Evolutionary conservation across 441 rosid genomes (phyloP), one percentile per base, ranked within the genome.

Genomic region (Syzygium syzygioides): DNA sequence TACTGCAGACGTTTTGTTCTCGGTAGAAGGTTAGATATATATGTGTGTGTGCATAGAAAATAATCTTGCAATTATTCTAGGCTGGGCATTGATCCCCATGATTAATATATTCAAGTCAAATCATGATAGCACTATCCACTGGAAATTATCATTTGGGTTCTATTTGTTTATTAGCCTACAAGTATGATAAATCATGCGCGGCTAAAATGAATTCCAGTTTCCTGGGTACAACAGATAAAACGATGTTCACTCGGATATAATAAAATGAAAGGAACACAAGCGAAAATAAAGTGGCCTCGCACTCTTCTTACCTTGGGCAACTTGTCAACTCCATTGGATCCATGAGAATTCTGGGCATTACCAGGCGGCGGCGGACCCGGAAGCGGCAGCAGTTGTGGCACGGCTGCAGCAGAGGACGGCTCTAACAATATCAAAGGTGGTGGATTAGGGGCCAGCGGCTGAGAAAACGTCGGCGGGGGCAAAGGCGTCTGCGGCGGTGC

Each of bases 291-390:
- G 52, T 87, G 45, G 85, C 53, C 13, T 37, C 25, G 19, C 59
- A 48, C 25, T 50, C 7, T 19, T 89, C 94, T 93, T 26, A 97
- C 99, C 99, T 96, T 95, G 66, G 92, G 89, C 85, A 86, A 87
- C 91, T 92, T 93, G 83, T 95, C 98, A 86, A 93, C 89, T 55
- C 98, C 98, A 88, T 94, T 95, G 64, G 99, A 96, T 68, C 95
- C 98, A 90, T 92, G 93, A 57, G 98, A 95, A 86, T 94, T 93
- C 88, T 94, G 98, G 54, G 92, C 91, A 71, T 90, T 90, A 66
- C 85, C 90, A 50, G 64, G 86, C 10, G 87, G 88, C 25, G 89
- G 92, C 41, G 87, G 88, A 10, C 86, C 87, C 3, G 89, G 88
- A 7, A 89, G 90, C 7, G 86, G 88, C 50, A 90, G 90, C 4